Evolutionary conservation across 306 rosid genomes (phyloP).

Genomic region (Dalbergia cochinchinensis): DNA sequence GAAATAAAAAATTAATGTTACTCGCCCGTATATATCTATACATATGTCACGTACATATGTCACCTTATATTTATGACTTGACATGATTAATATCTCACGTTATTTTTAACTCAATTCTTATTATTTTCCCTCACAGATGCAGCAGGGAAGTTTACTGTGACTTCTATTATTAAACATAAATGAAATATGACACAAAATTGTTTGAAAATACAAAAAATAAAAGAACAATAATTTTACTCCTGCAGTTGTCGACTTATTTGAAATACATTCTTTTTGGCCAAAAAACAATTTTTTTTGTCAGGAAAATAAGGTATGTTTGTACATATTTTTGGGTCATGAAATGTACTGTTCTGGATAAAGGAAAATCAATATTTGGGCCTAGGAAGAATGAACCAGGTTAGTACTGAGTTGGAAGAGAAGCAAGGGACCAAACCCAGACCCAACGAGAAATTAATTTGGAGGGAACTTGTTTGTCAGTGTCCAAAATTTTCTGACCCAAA

Average conservation of each 20-base stretch:
- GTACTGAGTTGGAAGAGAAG: neutral
- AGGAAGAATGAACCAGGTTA: neutral
- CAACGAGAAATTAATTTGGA: neutral
- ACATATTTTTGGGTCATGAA: neutral
- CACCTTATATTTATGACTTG: too few species aligned
- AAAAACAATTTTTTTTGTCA: neutral
- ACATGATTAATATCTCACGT: too few species aligned
- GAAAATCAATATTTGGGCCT: constrained; percentile 28
- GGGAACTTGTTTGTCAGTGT: neutral
- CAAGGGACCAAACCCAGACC: constrained; percentile 26
- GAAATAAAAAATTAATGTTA: too few species aligned
- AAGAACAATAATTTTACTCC: too few species aligned
- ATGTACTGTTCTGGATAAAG: too few species aligned
- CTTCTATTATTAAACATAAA: neutral
- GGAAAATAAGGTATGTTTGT: neutral
- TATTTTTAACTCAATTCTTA: neutral
- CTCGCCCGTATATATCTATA: too few species aligned
- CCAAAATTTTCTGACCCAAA: neutral
- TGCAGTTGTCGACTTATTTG: too few species aligned
- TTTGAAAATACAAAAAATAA: neutral
- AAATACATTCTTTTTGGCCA: too few species aligned
- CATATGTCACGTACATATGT: too few species aligned
- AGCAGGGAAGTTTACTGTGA: too few species aligned
- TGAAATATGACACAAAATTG: neutral
- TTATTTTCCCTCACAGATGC: too few species aligned